A percentile compares a stretch with the other conserved stretches of the same genome.
phyloP scores from a whole-genome alignment of 352 stramenopile genomes.

The Ophiocytium majus region DNA sequence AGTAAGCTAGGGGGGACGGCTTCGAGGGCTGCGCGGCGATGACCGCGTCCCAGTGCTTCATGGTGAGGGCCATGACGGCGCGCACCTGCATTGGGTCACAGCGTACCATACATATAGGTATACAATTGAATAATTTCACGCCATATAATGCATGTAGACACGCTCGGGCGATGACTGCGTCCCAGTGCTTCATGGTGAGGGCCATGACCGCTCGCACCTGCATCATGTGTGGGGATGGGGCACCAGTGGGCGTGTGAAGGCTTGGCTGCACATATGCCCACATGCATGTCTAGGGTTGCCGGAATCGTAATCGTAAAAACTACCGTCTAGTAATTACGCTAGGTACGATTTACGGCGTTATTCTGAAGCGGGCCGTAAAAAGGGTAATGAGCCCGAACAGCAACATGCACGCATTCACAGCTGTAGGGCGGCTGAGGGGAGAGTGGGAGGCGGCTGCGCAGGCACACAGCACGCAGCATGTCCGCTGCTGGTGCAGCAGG shows the following conservation, averaged over 20 bases:
- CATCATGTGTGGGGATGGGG: not conserved
- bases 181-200: not conserved
- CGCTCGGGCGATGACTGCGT: too few species aligned
- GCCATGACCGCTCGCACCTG: not conserved
- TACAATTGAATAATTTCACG: too few species aligned
- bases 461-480: too few species aligned
- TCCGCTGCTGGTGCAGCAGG: too few species aligned
- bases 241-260: not conserved
- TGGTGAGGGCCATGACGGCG: not conserved
- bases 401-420: not conserved
- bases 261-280: not conserved
- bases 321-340: not conserved
- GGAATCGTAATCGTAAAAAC: not conserved
- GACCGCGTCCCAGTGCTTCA: too few species aligned
- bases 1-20: too few species aligned
- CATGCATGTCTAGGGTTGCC: not conserved
- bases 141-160: not conserved
- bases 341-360: too few species aligned
- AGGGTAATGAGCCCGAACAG: not conserved
- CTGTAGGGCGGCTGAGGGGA: too few species aligned
- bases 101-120: not conserved
- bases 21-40: too few species aligned
- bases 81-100: not conserved
- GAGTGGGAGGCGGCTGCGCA: too few species aligned
- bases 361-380: not conserved